Base-by-base conservation (phyloP, 2,329 filamentous ascomycete genomes). In the Fusarium aywerte region DNA sequence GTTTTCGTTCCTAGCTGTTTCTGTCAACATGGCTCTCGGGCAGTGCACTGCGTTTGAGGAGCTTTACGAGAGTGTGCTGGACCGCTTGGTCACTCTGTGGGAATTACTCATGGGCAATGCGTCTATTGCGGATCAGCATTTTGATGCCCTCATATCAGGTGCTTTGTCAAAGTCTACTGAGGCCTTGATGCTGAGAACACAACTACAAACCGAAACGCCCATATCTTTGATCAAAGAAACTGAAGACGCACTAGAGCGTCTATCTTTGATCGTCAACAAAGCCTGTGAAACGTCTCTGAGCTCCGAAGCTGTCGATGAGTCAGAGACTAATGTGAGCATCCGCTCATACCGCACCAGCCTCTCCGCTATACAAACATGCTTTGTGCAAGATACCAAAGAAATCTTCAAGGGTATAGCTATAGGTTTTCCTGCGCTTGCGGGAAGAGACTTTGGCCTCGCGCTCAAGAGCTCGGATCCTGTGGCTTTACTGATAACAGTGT, bases 401-500 rank as follows among this genome's bases (percentile, higher is more conserved):
- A 11, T 74, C 8, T 59, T 77, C 40, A 73, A 69, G 48, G 76
- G 76, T 2, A 77, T 76, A 44, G 73, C 70, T 31, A 72, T 77
- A 25, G 71, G 70, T 1, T 77, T 79, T 35, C 75, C 77, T 2
- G 68, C 65, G 1, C 55, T 75, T 13, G 73, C 73, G 3, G 77
- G 78, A 1, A 67, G 60, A 4, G 73, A 72, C 3, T 80, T 79
- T 48, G 67, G 73, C 1, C 29, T 64, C 1, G 76, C 76, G 3
- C 44, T 80, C 29, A 74, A 71, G 47, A 55, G 58, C 1, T 62
- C 62, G 11, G 77, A 80, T 23, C 79, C 78, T 0, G 70, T 80
- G 39, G 74, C 77, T 16, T 50, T 80, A 32, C 74, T 80, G 15
- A 69, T 80, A 4, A 61, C 79, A 52, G 70, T 80, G 71, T 76